Base-by-base conservation (phyloP, 805 yeast genomes). In the Candida nemodendra region DNA sequence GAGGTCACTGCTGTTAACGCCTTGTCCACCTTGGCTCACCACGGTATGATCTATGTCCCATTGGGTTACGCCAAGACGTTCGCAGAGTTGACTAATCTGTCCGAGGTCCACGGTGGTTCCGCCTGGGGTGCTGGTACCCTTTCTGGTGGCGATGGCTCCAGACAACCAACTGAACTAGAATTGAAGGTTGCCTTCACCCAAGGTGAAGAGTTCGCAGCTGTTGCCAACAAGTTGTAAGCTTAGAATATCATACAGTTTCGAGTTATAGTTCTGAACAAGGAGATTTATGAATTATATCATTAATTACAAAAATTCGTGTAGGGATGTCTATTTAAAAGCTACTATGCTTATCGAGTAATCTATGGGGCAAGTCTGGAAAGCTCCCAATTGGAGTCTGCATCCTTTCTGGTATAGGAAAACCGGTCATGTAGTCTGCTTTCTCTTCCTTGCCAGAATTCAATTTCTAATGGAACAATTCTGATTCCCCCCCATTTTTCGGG, bases 381-480 rank as follows among this genome's bases (percentile, higher is more conserved):
- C 34, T 71, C 62, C 95, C 95, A 90, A 22, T 69, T 64, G 1
- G 61, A 68, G 11, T 65, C 69, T 11, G 47, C 50, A 7, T 59
- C 48, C 17, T 74, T 77, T 59, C 95, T 72, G 44, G 75, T 72
- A 63, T 74, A 90, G 11, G 81, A 77, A 34, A 90, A 69, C 51
- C 99, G 76, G 62, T 93, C 99, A 61, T 93, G 99, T 35, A 91
- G 69, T 60, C 99, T 76, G 56, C 86, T 82, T 42, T 75, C 71
- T 47, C 99, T 79, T 13, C 99, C 99, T 66, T 93, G 99, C 97
- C 98, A 93, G 57, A 91, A 93, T 65, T 93, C 99, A 48, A 91
- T 75, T 57, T 88, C 95, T 31, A 86, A 65, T 4, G 99, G 99
- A 28, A 84, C 79, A 13, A 93, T 72, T 55, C 95, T 74, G 34